These are phyloP conservation scores for Thraustochytrium sp. DNA, from an alignment of 352 stramenopile genomes.

Conservation along the genomic window DNA sequence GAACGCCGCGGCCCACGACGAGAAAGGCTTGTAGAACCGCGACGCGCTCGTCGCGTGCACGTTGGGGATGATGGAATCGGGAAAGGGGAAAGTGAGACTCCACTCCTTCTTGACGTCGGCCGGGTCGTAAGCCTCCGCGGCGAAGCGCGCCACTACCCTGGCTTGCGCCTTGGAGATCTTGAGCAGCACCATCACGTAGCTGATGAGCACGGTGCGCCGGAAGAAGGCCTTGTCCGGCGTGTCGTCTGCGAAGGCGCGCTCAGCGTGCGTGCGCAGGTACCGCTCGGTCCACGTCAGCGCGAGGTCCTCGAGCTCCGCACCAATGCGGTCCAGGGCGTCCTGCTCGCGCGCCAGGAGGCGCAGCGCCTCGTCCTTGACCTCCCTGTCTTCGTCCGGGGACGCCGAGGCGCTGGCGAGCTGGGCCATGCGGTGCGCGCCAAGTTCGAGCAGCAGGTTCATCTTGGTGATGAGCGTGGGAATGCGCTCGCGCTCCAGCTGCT, in stretches of 20 bases:
- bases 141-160: neutral
- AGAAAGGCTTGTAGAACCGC: neutral
- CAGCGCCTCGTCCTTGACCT: conserved; percentile 54
- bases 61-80: neutral
- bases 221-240: neutral
- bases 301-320: neutral
- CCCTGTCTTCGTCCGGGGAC: neutral
- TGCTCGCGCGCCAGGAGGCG: conserved; percentile 58
- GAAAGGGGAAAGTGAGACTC: neutral
- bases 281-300: neutral
- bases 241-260: neutral
- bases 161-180: neutral
- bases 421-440: conserved; percentile 1
- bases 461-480: conserved; percentile 6
- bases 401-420: neutral
- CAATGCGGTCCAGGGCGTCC: neutral
- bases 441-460: neutral
- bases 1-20: neutral
- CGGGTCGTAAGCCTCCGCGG: neutral
- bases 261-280: neutral
- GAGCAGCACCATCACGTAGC: neutral
- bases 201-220: neutral
- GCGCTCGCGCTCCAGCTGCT: neutral
- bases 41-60: neutral
- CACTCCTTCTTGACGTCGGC: neutral